Percentiles rank a stretch among this genome's conserved stretches.
Evolutionary conservation across 495 filamentous ascomycete species (phyloP).

Genomic region (Penicillium pulvis): DNA sequence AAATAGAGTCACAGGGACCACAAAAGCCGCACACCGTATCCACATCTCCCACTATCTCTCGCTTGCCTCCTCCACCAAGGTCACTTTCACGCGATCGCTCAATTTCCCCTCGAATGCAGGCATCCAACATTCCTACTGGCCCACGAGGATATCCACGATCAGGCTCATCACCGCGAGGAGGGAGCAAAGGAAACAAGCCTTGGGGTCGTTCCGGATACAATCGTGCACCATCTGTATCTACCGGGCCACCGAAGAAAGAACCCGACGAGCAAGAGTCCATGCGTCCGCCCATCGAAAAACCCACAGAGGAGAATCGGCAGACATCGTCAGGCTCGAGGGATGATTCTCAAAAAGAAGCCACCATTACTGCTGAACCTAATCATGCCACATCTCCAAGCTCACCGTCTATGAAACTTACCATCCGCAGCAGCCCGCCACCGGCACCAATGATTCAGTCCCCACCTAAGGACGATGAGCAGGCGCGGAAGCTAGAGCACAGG

Average conservation of each 20-base stretch:
- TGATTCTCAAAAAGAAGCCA: neutral
- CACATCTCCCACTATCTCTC: constrained; percentile 32
- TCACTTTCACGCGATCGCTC: constrained; percentile 40
- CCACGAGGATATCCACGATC: constrained; percentile 54
- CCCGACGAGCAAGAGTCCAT: constrained; percentile 15
- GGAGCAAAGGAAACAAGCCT: constrained; percentile 53
- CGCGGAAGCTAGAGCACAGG: neutral
- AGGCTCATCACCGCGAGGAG: constrained; percentile 34
- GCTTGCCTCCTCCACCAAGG: constrained; percentile 31
- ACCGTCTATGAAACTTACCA: constrained; percentile 21
- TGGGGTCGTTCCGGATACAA: constrained; percentile 59
- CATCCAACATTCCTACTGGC: constrained; percentile 58
- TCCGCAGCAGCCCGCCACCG: constrained; percentile 16
- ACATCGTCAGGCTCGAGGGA: neutral
- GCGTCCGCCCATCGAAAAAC: neutral
- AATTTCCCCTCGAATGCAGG: constrained; percentile 52
- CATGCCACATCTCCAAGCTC: constrained; percentile 12
- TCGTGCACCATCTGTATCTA: constrained; percentile 34
- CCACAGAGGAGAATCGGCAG: neutral
- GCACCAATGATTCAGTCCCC: constrained; percentile 4
- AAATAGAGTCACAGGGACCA: constrained; percentile 18
- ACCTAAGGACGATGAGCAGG: constrained; percentile 4
- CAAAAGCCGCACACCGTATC: constrained; percentile 24
- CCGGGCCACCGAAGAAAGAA: constrained; percentile 38
- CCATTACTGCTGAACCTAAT: neutral